Evolutionary conservation across 495 filamentous ascomycete genomes (phyloP), one percentile per base, ranked within the genome.

Genomic region (Neurospora intermedia): DNA sequence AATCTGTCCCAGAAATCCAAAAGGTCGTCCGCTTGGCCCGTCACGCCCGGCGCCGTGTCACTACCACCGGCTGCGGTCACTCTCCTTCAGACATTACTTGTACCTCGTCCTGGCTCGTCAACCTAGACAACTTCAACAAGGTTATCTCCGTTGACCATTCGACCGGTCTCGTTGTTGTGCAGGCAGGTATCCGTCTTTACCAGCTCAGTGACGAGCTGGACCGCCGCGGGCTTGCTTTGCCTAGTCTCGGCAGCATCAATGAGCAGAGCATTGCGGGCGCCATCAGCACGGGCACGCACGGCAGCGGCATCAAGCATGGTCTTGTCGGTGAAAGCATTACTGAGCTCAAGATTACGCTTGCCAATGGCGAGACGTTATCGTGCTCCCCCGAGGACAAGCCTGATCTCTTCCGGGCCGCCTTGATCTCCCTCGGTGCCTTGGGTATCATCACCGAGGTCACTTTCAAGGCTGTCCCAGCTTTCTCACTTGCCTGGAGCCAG

Each of bases 51-150:
- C 90, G 93, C 46, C 90, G 93, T 54, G 82, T 99, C 46, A 89
- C 92, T 18, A 90, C 90, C 31, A 91, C 92, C 38, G 96, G 96
- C 42, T 94, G 90, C 71, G 93, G 89, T 69, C 96, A 99, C 82
- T 98, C 94, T 46, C 96, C 96, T 20, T 95, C 90, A 75, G 92
- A 96, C 76, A 81, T 99, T 54, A 98, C 96, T 35, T 97, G 94
- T 82, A 97, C 95, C 35, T 96, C 93, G 0, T 91, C 91, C 18
- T 99, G 96, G 96, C 89, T 98, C 77, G 86, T 98, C 74, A 98
- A 97, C 77, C 89, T 99, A 16, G 95, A 98, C 84, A 83, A 89
- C 75, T 94, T 91, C 85, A 89, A 88, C 80, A 84, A 86, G 41
- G 87, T 98, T 45, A 76, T 96, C 62, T 82, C 88, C 15, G 84